Evolutionary conservation across 371 early-diverging fungal genomes (phyloP).

Genomic region (Actinomortierella ambigua): DNA sequence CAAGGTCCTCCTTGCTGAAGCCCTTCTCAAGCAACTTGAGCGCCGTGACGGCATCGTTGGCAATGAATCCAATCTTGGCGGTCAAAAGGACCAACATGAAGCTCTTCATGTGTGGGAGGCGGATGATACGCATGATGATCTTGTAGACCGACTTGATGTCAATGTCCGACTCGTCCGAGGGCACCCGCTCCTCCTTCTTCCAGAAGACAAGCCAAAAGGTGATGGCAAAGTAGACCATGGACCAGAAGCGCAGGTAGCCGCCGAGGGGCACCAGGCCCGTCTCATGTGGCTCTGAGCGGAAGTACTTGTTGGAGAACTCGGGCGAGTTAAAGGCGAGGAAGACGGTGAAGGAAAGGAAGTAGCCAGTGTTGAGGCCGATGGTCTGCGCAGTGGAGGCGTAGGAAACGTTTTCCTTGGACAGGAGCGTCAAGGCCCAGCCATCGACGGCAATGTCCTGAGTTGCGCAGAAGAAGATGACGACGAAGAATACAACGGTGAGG

Average conservation of each 20-base stretch:
- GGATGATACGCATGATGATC: slow-evolving; percentile 41
- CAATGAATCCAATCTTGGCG: slow-evolving; percentile 93
- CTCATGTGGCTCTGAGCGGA: slow-evolving; percentile 72
- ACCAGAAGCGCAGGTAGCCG: slow-evolving; percentile 92
- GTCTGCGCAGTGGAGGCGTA: slow-evolving; percentile 96
- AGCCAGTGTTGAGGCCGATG: slow-evolving; percentile 94
- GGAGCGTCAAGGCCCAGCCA: slow-evolving; percentile 94
- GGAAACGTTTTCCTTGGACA: slow-evolving; percentile 86
- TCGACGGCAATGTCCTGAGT: slow-evolving; percentile 99
- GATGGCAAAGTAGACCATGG: slow-evolving; percentile 82
- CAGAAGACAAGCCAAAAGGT: slow-evolving; percentile 82
- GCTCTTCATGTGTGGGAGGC: slow-evolving; percentile 64
- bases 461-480: slow-evolving; percentile 91
- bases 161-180: slow-evolving; percentile 53
- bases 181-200: slow-evolving; percentile 68
- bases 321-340: slow-evolving; percentile 93
- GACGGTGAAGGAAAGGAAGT: slow-evolving; percentile 95
- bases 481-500: slow-evolving; percentile 72
- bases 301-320: slow-evolving; percentile 94
- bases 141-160: slow-evolving; percentile 61
- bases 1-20: slow-evolving; percentile 93
- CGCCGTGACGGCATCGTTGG: slow-evolving; percentile 93
- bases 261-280: slow-evolving; percentile 82
- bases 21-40: slow-evolving; percentile 94
- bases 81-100: slow-evolving; percentile 83